Percentiles rank a stretch among this genome's conserved stretches.
phyloP scores from a whole-genome alignment of 1,139 yeast genomes.

The Magnusiomyces ingens region DNA sequence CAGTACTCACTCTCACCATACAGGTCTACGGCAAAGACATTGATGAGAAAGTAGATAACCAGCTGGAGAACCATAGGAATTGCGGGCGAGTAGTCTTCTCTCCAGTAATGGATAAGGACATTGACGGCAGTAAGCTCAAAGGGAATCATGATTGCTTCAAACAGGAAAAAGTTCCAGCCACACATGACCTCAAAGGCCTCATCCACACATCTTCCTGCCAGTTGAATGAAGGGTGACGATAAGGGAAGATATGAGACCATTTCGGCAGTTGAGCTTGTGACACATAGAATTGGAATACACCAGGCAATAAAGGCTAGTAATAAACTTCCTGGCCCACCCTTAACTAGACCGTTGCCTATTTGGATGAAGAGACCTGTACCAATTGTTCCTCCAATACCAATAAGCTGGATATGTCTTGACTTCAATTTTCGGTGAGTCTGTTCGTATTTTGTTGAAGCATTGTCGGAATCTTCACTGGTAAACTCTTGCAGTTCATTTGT shows the following conservation, averaged over 20 bases:
- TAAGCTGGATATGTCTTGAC: slow-evolving; percentile 51
- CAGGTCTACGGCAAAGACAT: slow-evolving; percentile 61
- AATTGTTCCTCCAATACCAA: slow-evolving; percentile 79
- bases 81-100: slow-evolving; percentile 43
- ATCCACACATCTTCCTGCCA: slow-evolving; percentile 52
- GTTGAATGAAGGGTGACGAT: slow-evolving; percentile 54
- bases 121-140: slow-evolving; percentile 78
- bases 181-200: slow-evolving; percentile 73
- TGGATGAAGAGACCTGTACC: slow-evolving; percentile 78
- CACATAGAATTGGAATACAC: slow-evolving; percentile 55
- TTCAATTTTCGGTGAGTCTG: slow-evolving; percentile 24
- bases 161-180: slow-evolving; percentile 73
- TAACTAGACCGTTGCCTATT: slow-evolving; percentile 58
- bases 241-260: slow-evolving; percentile 78
- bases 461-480: no score
- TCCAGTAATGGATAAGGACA: slow-evolving; percentile 72
- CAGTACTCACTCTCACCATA: slow-evolving; percentile 81
- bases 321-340: slow-evolving; percentile 75
- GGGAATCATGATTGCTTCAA: slow-evolving; percentile 71
- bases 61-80: slow-evolving; percentile 47
- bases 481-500: no score
- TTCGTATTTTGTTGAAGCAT: not conserved
- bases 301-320: slow-evolving; percentile 57
- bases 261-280: slow-evolving; percentile 71
- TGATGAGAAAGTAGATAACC: slow-evolving; percentile 53